Percentiles rank a stretch among this genome's conserved stretches.
Conservation (phyloP, 768 basidiomycete species). For the Leccinum variicolor region DNA sequence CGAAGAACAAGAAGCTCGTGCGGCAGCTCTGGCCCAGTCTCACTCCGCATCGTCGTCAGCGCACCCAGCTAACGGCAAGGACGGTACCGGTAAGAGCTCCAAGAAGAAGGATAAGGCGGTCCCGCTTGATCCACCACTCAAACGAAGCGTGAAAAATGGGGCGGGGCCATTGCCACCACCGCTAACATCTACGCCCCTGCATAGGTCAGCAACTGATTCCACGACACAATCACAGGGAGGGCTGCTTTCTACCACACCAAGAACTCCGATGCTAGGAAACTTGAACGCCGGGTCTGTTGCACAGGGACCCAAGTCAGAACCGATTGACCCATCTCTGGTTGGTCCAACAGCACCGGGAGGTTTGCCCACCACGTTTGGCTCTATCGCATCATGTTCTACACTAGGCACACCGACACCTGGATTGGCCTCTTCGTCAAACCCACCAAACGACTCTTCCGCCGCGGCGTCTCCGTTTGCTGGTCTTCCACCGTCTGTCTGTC, state of each 20-base stretch:
- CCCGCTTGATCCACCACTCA: conserved; percentile 58
- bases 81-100: conserved; percentile 27
- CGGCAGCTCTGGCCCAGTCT: conserved; percentile 30
- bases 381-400: conserved; percentile 2
- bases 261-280: not conserved
- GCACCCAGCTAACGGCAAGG: conserved; percentile 34
- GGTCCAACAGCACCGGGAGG: conserved; percentile 1
- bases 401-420: conserved; percentile 10
- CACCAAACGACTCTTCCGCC: conserved; percentile 15
- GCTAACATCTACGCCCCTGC: conserved; percentile 60
- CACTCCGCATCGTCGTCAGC: conserved; percentile 21
- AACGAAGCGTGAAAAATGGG: conserved; percentile 67
- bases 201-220: conserved; percentile 15
- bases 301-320: conserved; percentile 7
- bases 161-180: conserved; percentile 61
- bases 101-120: conserved; percentile 61
- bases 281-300: not conserved
- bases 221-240: conserved; percentile 3
- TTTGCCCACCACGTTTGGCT: not conserved
- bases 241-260: conserved; percentile 5
- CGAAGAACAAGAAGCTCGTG: conserved; percentile 65
- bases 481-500: conserved; percentile 46
- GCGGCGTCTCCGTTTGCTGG: conserved; percentile 27
- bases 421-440: conserved; percentile 9
- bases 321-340: not conserved